Percentiles rank a stretch among this genome's conserved stretches.
Evolutionary conservation across 257 asterid genomes (phyloP).

Genomic region (Solanum chiquidenum): DNA sequence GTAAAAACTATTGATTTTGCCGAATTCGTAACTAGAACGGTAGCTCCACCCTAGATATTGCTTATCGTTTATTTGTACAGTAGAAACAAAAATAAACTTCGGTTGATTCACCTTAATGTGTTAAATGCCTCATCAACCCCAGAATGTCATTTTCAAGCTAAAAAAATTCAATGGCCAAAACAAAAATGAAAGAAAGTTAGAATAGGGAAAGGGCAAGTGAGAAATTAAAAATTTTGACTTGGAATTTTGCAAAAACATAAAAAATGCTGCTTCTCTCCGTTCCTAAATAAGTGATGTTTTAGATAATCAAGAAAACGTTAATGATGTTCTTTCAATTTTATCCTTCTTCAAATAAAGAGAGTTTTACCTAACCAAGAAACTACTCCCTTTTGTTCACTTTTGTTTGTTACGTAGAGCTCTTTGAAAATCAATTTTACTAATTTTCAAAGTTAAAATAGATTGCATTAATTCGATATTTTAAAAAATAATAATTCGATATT

Average conservation of each 20-base stretch:
- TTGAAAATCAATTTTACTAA: too few species aligned
- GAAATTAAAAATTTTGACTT: background rate
- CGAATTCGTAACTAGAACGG: background rate
- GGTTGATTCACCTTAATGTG: background rate
- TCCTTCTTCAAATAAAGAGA: background rate
- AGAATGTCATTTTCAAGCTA: background rate
- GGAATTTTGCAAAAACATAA: background rate
- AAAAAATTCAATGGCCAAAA: background rate
- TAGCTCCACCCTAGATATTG: background rate
- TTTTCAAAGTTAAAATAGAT: too few species aligned
- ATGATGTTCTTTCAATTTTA: background rate
- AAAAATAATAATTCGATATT: too few species aligned
- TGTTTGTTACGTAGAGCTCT: too few species aligned
- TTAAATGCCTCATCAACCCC: background rate
- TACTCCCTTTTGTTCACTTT: too few species aligned
- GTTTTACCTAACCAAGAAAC: background rate
- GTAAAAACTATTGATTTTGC: background rate
- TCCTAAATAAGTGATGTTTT: background rate
- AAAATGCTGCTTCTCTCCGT: background rate
- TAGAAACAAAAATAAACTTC: background rate
- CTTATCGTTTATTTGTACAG: background rate
- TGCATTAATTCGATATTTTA: too few species aligned
- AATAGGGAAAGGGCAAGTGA: background rate
- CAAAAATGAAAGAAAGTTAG: background rate
- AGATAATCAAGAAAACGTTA: too few species aligned